Evolutionary conservation across 2,329 filamentous ascomycete genomes (phyloP), one percentile per base, ranked within the genome.

Genomic region (Sodiomyces alkalinus): DNA sequence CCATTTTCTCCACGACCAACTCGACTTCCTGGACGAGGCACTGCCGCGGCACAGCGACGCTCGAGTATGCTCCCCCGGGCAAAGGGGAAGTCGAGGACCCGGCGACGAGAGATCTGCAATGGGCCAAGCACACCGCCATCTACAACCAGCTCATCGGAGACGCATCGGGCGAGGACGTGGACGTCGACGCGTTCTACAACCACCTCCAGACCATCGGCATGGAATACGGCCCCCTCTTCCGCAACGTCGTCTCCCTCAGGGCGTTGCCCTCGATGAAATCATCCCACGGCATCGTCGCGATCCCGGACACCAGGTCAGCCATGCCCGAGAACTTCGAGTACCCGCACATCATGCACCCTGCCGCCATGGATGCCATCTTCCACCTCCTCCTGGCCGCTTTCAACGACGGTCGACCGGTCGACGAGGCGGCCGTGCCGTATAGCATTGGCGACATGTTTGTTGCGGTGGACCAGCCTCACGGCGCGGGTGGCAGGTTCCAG

Each of bases 281-380:
- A 22, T 18, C 29, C 3, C 27, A 14, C 10, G 26, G 32, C 17
- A 22, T 22, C 3, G 18, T 33, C 20, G 16, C 7, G 2, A 31
- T 38, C 6, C 38, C 34, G 3, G 38, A 40, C 15, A 37, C 37
- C 17, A 23, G 29, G 24, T 29, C 36, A 16, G 13, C 7, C n/a
- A 51, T 51, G 48, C 49, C 48, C 2, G 40, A 40, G 22, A 21
- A 33, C 9, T 44, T 37, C n/a, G 45, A 51, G 23, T 39, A 33
- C 11, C 38, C 41, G 0, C 39, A 50, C 12, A 39, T 43, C 8
- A 39, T 52, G 11, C 51, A 54, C 24, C 51, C 51, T 1, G 39
- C 45, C 2, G 50, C 46, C 21, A 37, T 54, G 15, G 49, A 53
- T 28, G 28, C 33, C 19, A 31, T 41, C 9, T 26, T 45, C 3